phyloP scores from a whole-genome alignment of 495 filamentous ascomycete species.

The Apodospora peruviana region DNA sequence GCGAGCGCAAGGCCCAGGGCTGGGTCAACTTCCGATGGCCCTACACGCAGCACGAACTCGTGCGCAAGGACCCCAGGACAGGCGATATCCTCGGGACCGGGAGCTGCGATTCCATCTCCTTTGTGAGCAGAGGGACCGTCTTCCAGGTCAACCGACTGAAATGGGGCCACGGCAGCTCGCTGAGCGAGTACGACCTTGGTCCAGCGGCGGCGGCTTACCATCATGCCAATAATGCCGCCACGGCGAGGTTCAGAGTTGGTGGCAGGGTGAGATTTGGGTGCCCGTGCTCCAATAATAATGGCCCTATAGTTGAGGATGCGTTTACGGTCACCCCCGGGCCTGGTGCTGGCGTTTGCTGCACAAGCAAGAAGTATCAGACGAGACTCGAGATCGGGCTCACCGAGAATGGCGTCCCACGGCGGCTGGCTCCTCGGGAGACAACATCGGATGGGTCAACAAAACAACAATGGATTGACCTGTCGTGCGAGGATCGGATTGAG shows the following conservation, averaged over 20 bases:
- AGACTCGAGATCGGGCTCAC: slow-evolving; percentile 4
- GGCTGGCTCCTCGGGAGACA: background rate
- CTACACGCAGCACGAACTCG: slow-evolving; percentile 10
- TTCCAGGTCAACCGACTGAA: slow-evolving; percentile 11
- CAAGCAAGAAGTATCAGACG: slow-evolving; percentile 4
- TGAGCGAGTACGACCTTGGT: slow-evolving; percentile 1
- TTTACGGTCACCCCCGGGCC: background rate
- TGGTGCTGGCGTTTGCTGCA: background rate
- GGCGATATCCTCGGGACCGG: background rate
- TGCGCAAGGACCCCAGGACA: background rate
- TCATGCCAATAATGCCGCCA: too few relatives aligned
- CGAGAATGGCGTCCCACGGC: slow-evolving; percentile 1
- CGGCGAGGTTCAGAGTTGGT: slow-evolving; percentile 5
- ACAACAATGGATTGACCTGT: slow-evolving; percentile 9
- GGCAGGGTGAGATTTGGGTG: slow-evolving; percentile 9
- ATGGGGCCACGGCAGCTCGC: slow-evolving; percentile 8
- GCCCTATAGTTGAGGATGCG: background rate
- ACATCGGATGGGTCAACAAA: background rate
- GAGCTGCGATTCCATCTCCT: slow-evolving; percentile 11
- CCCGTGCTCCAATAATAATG: slow-evolving; percentile 6
- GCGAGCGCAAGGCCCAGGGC: slow-evolving; percentile 7
- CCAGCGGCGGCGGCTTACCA: background rate
- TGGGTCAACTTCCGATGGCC: slow-evolving; percentile 17
- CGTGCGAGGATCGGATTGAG: slow-evolving; percentile 4
- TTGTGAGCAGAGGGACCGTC: slow-evolving; percentile 5